Base-by-base conservation (phyloP, 73 alveolate genomes). In the Paramecium octaurelia region DNA sequence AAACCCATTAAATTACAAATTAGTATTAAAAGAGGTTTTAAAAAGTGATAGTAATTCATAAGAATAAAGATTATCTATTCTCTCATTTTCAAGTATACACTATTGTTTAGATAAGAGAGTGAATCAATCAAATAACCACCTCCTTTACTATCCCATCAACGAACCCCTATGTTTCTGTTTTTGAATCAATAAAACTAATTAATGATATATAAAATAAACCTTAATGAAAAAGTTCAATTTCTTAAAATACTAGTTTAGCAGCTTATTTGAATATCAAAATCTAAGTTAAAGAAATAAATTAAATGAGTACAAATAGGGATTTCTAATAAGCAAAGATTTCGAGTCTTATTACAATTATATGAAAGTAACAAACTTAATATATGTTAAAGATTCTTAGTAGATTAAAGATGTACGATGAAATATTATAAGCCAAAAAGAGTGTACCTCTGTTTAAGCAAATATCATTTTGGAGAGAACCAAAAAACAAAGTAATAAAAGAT, bases 291-390 rank as follows among this genome's bases (percentile, higher is more conserved):
- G 87, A 34, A 73, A 73, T 36, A 31, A 38, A 40, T 36, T 36
- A 36, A 35, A 16, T 36, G 59, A 73, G 40, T 34, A 35, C 20
- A 73, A 73, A 38, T 21, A 73, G n/a, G 40, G 36, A 36, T 73
- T 36, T 38, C 60, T 73, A n/a, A 16, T 35, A 21, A 34, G 34
- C 9, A 73, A 43, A 73, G 59, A 73, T 36, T 73, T 73, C 38
- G 59, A 73, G n/a, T 73, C 87, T 38, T 73, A 73, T 24, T 40
- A 73, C 35, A 73, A 73, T 40, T 73, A 73, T 73, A 73, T 73
- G 8, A 73, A 40, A 40, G 87, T 73, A 73, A 73, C 18, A 73
- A 31, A 14, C 5, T 1, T 4, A 36, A 35, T 23, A 73, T 35
- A 31, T 40, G 2, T 14, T 35, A 34, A 29, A 73, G 87, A 43